Evolutionary conservation across 441 rosid species (phyloP).

Genomic region (Theobroma grandiflorum): DNA sequence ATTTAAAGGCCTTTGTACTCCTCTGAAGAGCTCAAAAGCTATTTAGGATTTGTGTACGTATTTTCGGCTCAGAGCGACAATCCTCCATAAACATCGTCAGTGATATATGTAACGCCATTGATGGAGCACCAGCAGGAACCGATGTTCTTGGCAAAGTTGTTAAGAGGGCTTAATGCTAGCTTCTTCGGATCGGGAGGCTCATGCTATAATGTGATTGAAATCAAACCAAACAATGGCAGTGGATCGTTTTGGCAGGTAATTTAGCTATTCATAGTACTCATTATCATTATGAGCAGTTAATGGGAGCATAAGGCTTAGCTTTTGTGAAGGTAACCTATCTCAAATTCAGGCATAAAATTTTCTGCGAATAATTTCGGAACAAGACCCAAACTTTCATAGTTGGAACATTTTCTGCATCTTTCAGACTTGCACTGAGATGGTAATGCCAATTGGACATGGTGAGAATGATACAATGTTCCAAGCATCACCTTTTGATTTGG

Average conservation of each 20-base stretch:
- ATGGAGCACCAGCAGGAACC: conserved; percentile 32
- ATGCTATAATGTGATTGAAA: background rate
- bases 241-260: conserved; percentile 3
- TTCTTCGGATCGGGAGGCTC: conserved; percentile 21
- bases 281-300: background rate
- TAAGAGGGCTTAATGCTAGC: conserved; percentile 6
- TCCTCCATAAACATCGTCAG: conserved; percentile 47
- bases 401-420: background rate
- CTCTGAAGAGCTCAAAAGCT: conserved; percentile 43
- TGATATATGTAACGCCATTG: conserved; percentile 53
- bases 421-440: conserved; percentile 71
- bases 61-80: conserved; percentile 61
- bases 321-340: too few species aligned
- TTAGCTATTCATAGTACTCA: background rate
- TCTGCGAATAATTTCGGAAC: background rate
- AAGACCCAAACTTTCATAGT: background rate
- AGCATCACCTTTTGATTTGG: conserved; percentile 48
- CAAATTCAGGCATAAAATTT: too few species aligned
- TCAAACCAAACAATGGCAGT: background rate
- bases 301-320: background rate
- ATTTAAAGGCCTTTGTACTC: conserved; percentile 23
- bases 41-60: conserved; percentile 28
- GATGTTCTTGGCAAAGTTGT: conserved; percentile 41
- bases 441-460: conserved; percentile 56
- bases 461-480: conserved; percentile 64